A percentile compares a stretch with the other conserved stretches of the same genome.
These are phyloP conservation scores for Astrocystis sublimbata DNA, from an alignment of 495 filamentous ascomycete genomes.

Conservation along the genomic window DNA sequence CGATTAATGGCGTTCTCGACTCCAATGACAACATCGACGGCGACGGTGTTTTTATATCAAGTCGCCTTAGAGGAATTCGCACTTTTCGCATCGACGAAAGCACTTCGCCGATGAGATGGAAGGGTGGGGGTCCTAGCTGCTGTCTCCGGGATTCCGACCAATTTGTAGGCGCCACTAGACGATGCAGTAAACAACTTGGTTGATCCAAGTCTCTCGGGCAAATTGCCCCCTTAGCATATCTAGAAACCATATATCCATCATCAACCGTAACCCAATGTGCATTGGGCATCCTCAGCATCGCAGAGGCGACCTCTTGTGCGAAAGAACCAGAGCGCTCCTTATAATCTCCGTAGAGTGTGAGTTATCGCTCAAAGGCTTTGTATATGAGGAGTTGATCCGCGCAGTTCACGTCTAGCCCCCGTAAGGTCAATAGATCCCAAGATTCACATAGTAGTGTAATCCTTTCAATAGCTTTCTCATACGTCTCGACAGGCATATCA, in stretches of 20 bases:
- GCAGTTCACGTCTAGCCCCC: neutral
- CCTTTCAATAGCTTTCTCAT: neutral
- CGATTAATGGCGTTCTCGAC: neutral
- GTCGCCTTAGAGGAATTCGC: neutral
- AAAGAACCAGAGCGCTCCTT: neutral
- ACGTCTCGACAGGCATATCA: neutral
- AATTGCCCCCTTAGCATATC: neutral
- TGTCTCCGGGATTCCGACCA: neutral
- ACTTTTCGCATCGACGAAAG: neutral
- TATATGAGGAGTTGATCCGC: neutral
- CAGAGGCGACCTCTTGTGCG: neutral
- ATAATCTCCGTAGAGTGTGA: neutral
- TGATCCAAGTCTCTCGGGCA: neutral
- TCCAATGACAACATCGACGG: neutral
- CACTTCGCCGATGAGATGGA: neutral
- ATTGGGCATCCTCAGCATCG: slow-evolving; percentile 1
- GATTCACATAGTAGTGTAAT: neutral
- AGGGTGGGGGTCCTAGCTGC: neutral
- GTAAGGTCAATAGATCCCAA: neutral
- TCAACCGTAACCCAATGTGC: neutral
- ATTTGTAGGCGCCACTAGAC: neutral
- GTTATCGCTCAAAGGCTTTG: neutral
- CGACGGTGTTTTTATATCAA: neutral
- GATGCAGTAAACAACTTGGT: neutral
- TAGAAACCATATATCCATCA: too few relatives aligned